Conservation (phyloP, 371 early-diverging fungal species). For the Saksenaea oblongispora region DNA sequence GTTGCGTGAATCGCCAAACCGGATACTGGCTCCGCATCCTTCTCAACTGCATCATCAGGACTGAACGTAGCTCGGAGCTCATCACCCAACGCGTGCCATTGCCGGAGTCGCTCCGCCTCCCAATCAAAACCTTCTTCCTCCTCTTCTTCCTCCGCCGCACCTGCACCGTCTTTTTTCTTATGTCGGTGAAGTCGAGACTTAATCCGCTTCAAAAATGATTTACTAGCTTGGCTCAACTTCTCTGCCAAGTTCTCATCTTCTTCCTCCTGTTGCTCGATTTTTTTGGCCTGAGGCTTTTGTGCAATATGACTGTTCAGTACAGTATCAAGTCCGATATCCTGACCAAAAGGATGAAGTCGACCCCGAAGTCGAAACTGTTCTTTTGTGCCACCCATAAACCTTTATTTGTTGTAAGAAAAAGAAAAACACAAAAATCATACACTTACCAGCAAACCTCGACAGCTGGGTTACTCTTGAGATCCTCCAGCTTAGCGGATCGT, state of each 20-base stretch:
- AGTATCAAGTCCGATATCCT: neutral
- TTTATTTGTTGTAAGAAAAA: neutral
- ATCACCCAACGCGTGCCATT: conserved; percentile 25
- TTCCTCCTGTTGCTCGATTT: neutral
- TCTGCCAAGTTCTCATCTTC: conserved; percentile 4
- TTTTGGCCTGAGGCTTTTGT: conserved; percentile 1
- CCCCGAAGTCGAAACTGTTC: conserved; percentile 41
- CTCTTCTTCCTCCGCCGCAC: neutral
- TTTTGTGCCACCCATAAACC: conserved; percentile 40
- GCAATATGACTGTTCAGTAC: conserved; percentile 4
- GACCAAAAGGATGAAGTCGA: conserved; percentile 11
- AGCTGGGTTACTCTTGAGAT: conserved; percentile 29
- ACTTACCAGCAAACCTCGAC: conserved; percentile 48
- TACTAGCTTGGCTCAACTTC: conserved; percentile 7
- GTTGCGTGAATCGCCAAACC: conserved; percentile 15
- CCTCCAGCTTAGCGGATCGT: conserved; percentile 39
- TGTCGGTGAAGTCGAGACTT: conserved; percentile 1
- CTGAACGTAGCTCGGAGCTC: conserved; percentile 30
- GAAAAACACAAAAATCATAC: neutral
- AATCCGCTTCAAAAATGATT: conserved; percentile 24
- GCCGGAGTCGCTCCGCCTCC: conserved; percentile 33
- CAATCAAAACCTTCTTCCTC: conserved; percentile 32
- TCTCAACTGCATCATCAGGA: neutral
- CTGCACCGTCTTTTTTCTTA: neutral
- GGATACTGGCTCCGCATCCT: neutral